phyloP scores from a whole-genome alignment of 83 land plant species.

The Thuja plicata region DNA sequence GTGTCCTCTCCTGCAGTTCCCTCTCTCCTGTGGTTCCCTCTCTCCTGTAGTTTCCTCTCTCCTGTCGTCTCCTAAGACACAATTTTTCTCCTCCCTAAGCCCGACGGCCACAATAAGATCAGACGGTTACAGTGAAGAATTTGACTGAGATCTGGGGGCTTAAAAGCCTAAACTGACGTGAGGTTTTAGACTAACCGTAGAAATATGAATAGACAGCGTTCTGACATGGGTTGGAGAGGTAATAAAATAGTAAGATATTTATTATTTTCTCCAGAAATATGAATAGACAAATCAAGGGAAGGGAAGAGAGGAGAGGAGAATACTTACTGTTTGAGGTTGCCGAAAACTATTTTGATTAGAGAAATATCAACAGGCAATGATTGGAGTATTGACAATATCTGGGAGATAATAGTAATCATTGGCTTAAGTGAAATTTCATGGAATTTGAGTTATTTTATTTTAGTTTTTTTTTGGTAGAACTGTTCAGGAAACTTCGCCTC shows the following conservation, averaged over 20 bases:
- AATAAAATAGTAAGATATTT: not conserved
- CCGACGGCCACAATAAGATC: not conserved
- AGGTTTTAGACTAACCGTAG: not conserved
- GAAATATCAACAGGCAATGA: constrained; percentile 5
- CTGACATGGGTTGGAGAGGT: not conserved
- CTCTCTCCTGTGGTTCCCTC: not conserved
- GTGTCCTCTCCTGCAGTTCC: not conserved
- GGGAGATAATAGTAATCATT: not conserved
- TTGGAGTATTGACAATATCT: not conserved
- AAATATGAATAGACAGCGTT: not conserved
- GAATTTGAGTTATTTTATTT: not conserved
- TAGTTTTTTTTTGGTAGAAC: not conserved
- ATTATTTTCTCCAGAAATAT: not conserved
- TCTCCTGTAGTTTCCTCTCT: not conserved
- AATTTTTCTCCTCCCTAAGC: not conserved
- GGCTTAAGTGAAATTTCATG: too few relatives aligned
- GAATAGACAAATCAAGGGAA: not conserved
- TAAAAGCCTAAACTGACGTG: not conserved
- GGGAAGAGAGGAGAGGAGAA: too few relatives aligned
- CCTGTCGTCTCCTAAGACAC: not conserved
- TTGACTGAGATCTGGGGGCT: not conserved
- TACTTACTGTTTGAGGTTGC: not conserved
- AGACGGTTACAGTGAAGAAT: not conserved
- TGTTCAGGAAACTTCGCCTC: not conserved
- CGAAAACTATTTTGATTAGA: not conserved